Evolutionary conservation across 768 basidiomycete genomes (phyloP).

Genomic region (Kwoniella europaea): DNA sequence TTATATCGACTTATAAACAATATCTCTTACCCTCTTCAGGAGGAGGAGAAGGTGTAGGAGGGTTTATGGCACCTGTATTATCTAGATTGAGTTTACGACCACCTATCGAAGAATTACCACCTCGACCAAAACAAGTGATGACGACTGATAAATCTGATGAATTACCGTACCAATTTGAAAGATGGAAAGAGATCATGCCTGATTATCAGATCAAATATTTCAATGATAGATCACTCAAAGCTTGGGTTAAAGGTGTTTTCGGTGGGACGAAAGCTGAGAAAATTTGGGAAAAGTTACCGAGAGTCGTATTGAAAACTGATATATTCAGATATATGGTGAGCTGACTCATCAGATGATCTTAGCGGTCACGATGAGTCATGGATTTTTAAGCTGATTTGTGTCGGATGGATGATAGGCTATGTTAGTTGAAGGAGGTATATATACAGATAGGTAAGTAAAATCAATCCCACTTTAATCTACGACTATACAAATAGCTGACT

Average conservation of each 20-base stretch:
- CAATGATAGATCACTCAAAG: constrained; percentile 37
- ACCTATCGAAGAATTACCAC: constrained; percentile 35
- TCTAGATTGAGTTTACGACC: constrained; percentile 44
- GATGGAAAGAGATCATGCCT: constrained; percentile 47
- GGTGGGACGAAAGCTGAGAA: constrained; percentile 38
- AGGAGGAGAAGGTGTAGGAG: constrained; percentile 1
- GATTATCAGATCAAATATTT: constrained; percentile 46
- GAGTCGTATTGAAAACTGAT: constrained; percentile 47
- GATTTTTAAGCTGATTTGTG: neutral
- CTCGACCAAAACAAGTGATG: constrained; percentile 36
- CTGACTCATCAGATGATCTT: neutral
- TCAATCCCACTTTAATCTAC: neutral
- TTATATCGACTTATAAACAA: constrained; percentile 32
- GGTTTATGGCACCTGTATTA: constrained; percentile 36
- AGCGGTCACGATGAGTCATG: too few species aligned
- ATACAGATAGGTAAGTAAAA: constrained; percentile 39
- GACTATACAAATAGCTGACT: neutral
- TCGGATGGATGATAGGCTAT: constrained; percentile 24
- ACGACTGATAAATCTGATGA: constrained; percentile 43
- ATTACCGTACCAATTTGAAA: constrained; percentile 37
- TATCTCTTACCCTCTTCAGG: constrained; percentile 27
- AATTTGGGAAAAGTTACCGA: constrained; percentile 42
- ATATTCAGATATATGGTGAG: constrained; percentile 48
- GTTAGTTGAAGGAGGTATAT: constrained; percentile 50
- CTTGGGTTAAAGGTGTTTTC: constrained; percentile 41